Evolutionary conservation across 2,329 filamentous ascomycete species (phyloP).

Genomic region (Ophiostoma ulmi): DNA sequence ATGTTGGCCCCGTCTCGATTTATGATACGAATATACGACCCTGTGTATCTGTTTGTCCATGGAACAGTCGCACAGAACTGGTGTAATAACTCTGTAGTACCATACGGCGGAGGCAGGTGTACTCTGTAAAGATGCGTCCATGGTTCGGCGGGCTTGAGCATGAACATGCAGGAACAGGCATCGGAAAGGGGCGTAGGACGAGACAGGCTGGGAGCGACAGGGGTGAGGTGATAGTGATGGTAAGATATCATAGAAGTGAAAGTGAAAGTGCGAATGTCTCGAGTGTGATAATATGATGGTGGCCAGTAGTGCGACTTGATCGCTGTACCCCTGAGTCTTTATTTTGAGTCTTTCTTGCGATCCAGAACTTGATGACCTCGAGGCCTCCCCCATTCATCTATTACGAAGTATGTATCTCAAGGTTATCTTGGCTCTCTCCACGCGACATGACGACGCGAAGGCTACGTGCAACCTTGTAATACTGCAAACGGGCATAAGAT

Average conservation of each 20-base stretch:
- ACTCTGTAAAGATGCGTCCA: neutral
- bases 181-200: slow-evolving; percentile 7
- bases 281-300: neutral
- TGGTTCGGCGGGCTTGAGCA: neutral
- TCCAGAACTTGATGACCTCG: too few relatives aligned
- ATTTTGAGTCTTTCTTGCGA: neutral
- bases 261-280: neutral
- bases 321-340: neutral
- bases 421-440: neutral
- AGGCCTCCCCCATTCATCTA: too few relatives aligned
- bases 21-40: neutral
- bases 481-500: neutral
- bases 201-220: slow-evolving; percentile 4
- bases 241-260: neutral
- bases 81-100: too few relatives aligned
- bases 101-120: too few relatives aligned
- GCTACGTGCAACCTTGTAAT: neutral
- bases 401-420: neutral
- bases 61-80: neutral
- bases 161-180: slow-evolving; percentile 10
- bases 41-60: neutral
- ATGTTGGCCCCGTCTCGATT: neutral
- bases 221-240: neutral
- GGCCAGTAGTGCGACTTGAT: neutral
- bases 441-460: slow-evolving; percentile 1